Evolutionary conservation across 768 basidiomycete species (phyloP), one percentile per base, ranked within the genome.

Genomic region (Tephrocybe sp.): DNA sequence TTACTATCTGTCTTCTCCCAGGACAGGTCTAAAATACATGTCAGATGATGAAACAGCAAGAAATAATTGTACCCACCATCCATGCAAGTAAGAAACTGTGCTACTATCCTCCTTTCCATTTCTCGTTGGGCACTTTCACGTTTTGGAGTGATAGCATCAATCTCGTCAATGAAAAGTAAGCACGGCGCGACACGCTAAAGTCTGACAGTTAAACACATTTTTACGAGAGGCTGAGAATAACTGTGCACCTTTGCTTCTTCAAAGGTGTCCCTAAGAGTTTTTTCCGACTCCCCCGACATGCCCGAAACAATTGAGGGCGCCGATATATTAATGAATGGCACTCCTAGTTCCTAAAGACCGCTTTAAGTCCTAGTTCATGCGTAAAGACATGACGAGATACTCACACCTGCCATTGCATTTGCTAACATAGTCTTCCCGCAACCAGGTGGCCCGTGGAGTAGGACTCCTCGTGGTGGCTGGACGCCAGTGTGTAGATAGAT

Each of bases 261-360:
- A 62, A 99, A 99, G 0, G 93, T 94, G 62, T 98, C 96, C 37
- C 97, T 74, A 4, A 99, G 72, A 0, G 93, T 95, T 74, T 96
- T 98, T 66, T 99, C 97, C 0, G 93, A 95, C 68, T 99, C 97
- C 40, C 97, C 97, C 0, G 93, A 97, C 93, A 98, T 97, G 1
- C 97, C 96, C 2, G 91, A 94, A 7, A 99, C 93, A 52, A 99
- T 88, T 0, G 91, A 92, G 0, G 97, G 97, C 0, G 96, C 96
- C 3, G 96, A 96, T 54, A 99, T 85, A 45, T 74, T 90, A 57
- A 99, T 94, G 64, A 99, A 98, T 0, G 96, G 95, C 1, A 96
- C 76, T 2, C 85, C 88, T 3, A 98, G 78, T 74, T 98, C 94
- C 95, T 97, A 58, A 12, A 34, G 11, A 43, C 10, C 37, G 43